Percentiles rank a stretch among this genome's conserved stretches.
Conservation (phyloP, 331 rosid genomes). For the Acacia concinna region DNA sequence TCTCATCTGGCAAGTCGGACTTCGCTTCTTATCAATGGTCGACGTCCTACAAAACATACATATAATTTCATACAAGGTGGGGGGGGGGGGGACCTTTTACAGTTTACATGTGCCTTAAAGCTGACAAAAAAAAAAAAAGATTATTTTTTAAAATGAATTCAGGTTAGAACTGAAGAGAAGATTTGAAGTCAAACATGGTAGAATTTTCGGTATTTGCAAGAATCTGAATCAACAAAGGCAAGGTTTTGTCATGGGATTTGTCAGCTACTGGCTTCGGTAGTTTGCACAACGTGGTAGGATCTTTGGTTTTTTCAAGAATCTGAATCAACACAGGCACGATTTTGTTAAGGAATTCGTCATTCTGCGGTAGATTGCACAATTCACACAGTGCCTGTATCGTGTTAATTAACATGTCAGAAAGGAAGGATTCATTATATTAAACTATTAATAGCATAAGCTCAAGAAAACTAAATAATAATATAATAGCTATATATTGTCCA, state of each 20-base stretch:
- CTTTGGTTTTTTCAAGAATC: not conserved
- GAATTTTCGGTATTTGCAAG: not conserved
- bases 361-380: slow-evolving; percentile 13
- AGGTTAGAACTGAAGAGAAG: not conserved
- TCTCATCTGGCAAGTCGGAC: not conserved
- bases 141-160: not conserved
- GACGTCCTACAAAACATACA: not conserved
- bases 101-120: not conserved
- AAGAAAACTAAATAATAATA: too few relatives aligned
- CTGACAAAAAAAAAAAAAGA: not conserved
- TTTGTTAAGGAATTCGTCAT: not conserved
- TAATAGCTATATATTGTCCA: not conserved
- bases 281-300: slow-evolving; percentile 17
- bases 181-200: slow-evolving; percentile 17
- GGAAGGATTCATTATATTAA: not conserved
- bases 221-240: slow-evolving; percentile 19
- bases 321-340: slow-evolving; percentile 21
- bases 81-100: not conserved
- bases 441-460: not conserved
- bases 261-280: not conserved
- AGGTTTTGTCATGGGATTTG: not conserved
- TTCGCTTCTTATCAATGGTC: not conserved
- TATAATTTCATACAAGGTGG: not conserved
- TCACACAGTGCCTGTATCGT: slow-evolving; percentile 28
- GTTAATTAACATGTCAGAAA: not conserved